These are phyloP conservation scores for Penicillium sp. DNA, from an alignment of 2,329 filamentous ascomycete species.

Conservation along the genomic window DNA sequence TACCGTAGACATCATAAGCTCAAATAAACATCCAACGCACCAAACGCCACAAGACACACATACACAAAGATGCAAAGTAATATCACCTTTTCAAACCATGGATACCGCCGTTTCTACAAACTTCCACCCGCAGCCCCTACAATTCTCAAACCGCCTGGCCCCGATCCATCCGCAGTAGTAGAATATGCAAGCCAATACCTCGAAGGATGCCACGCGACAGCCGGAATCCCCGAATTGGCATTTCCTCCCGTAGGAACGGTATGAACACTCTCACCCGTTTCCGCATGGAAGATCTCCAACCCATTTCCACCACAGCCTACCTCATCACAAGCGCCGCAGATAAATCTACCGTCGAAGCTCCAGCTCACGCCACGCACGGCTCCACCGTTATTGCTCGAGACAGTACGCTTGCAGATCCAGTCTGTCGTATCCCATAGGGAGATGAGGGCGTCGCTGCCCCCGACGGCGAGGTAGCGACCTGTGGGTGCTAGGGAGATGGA, in stretches of 20 bases:
- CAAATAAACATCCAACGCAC: too few relatives aligned
- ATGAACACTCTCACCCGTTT: conserved; percentile 42
- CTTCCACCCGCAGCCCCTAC: conserved; percentile 41
- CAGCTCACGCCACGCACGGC: conserved; percentile 42
- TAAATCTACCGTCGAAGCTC: conserved; percentile 44
- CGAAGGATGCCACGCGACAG: conserved; percentile 44
- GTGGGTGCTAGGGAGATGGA: conserved; percentile 41
- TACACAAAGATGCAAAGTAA: too few relatives aligned
- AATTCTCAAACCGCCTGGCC: conserved; percentile 40
- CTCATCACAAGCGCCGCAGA: conserved; percentile 44
- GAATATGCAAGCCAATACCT: conserved; percentile 45
- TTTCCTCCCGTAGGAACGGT: conserved; percentile 37
- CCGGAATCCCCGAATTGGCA: conserved; percentile 34
- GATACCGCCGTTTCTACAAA: too few relatives aligned
- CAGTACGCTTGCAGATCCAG: conserved; percentile 43
- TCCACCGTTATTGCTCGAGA: conserved; percentile 39
- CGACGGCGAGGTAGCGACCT: conserved; percentile 43
- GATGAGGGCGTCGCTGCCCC: conserved; percentile 43
- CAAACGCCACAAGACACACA: too few relatives aligned
- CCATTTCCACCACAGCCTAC: conserved; percentile 36
- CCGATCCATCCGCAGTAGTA: conserved; percentile 36
- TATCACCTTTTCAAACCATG: too few relatives aligned
- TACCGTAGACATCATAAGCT: too few relatives aligned
- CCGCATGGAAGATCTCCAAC: conserved; percentile 44
- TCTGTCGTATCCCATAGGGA: conserved; percentile 46